phyloP scores from a whole-genome alignment of 148 eudicot species.

The Linanthus parryae region DNA sequence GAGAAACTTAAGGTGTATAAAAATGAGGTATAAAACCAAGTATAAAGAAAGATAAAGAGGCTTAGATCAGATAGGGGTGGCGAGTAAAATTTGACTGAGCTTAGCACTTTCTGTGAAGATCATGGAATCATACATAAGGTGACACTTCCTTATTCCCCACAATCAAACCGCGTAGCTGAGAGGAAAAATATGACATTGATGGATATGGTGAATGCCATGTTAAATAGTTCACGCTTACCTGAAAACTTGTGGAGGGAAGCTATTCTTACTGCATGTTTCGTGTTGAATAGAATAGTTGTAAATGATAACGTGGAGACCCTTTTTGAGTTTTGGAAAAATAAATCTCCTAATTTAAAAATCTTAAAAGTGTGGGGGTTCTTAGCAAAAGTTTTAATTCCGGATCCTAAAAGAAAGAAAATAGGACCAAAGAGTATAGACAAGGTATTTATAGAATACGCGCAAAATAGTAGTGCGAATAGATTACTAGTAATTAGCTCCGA shows the following conservation, averaged over 20 bases:
- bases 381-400: background rate
- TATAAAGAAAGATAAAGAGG: background rate
- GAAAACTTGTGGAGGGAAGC: background rate
- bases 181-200: no score
- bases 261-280: no score
- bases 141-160: background rate
- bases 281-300: background rate
- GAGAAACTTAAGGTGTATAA: background rate
- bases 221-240: background rate
- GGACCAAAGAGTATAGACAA: background rate
- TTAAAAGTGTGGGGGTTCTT: background rate
- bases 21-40: background rate
- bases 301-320: background rate
- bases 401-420: background rate
- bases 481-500: background rate
- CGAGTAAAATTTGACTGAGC: background rate
- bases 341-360: background rate
- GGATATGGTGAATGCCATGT: background rate
- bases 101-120: background rate
- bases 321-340: background rate
- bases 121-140: background rate
- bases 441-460: no score
- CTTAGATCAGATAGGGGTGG: conserved; percentile 1
- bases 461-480: background rate
- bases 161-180: background rate